A percentile compares a stretch with the other conserved stretches of the same genome.
These are phyloP conservation scores for Bacterosira constricta DNA, from an alignment of 108 stramenopile genomes.

Conservation along the genomic window DNA sequence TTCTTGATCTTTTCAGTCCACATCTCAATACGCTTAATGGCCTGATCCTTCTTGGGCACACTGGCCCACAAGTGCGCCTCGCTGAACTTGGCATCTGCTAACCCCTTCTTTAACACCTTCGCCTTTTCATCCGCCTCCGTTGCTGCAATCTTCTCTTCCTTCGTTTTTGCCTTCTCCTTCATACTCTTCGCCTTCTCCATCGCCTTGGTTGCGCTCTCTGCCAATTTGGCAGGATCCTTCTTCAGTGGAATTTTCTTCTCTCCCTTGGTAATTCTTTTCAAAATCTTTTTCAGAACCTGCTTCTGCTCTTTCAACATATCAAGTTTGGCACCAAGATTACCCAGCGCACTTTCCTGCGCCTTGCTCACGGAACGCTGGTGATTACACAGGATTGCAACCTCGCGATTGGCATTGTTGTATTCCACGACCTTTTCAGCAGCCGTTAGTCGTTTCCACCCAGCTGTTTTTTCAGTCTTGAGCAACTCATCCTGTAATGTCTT, in stretches of 20 bases:
- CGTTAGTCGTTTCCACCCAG: conserved; percentile 72
- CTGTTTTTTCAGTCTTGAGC: conserved; percentile 70
- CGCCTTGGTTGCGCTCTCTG: conserved; percentile 65
- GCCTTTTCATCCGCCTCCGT: conserved; percentile 88
- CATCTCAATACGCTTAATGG: conserved; percentile 72
- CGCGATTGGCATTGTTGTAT: conserved; percentile 99
- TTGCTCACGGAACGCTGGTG: conserved; percentile 98
- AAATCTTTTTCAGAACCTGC: conserved; percentile 82
- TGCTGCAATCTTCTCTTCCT: conserved; percentile 93
- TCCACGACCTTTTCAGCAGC: conserved; percentile 93
- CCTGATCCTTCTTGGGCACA: conserved; percentile 82
- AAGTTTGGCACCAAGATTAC: conserved; percentile 74
- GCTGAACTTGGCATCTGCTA: conserved; percentile 67
- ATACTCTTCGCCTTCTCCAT: conserved; percentile 86
- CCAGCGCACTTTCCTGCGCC: conserved; percentile 88
- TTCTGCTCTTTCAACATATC: conserved; percentile 88
- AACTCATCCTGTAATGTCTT: conserved; percentile 97
- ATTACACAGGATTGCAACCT: conserved; percentile 99
- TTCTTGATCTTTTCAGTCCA: conserved; percentile 93
- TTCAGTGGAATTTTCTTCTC: conserved; percentile 76
- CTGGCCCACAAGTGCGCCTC: conserved; percentile 94
- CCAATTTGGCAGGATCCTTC: conserved; percentile 65
- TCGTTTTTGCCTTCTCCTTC: conserved; percentile 94
- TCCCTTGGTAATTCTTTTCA: conserved; percentile 61
- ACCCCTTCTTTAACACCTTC: conserved; percentile 67